These are phyloP conservation scores for Protomyces gravidus DNA, from an alignment of 1,139 yeast genomes.

Conservation along the genomic window DNA sequence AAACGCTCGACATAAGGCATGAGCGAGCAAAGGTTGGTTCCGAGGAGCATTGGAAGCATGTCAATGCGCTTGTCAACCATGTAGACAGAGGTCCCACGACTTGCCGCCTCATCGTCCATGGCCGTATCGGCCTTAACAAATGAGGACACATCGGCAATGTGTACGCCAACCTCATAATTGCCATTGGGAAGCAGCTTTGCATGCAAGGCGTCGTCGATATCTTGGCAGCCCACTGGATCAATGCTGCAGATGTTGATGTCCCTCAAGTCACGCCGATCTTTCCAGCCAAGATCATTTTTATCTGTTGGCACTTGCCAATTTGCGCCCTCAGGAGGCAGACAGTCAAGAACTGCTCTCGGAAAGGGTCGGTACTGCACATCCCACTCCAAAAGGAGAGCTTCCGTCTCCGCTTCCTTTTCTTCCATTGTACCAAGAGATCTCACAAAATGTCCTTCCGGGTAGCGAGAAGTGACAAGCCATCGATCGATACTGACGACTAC, in stretches of 20 bases:
- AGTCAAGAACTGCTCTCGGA: conserved; percentile 82
- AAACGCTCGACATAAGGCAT: conserved; percentile 93
- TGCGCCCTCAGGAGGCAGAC: conserved; percentile 89
- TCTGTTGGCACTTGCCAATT: conserved; percentile 80
- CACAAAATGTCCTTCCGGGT: conserved; percentile 93
- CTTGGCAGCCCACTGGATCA: conserved; percentile 98
- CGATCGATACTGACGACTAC: conserved; percentile 88
- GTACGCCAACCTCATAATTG: conserved; percentile 94
- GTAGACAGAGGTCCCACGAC: conserved; percentile 95
- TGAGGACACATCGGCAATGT: conserved; percentile 97
- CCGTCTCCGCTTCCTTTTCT: conserved; percentile 92
- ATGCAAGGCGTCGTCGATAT: conserved; percentile 97
- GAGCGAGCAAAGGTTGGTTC: conserved; percentile 92
- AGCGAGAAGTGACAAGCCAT: conserved; percentile 80
- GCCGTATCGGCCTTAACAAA: conserved; percentile 92
- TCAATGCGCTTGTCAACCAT: conserved; percentile 98
- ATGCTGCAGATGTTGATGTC: conserved; percentile 88
- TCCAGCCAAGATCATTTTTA: conserved; percentile 52
- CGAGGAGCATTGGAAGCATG: conserved; percentile 93
- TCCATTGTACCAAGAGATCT: conserved; percentile 85
- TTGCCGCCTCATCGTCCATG: conserved; percentile 90
- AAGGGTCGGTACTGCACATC: conserved; percentile 97
- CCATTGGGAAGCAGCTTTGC: conserved; percentile 84
- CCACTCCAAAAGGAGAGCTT: conserved; percentile 86
- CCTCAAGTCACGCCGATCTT: conserved; percentile 74